Percentiles rank a stretch among this genome's conserved stretches.
Conservation (phyloP, 2,329 filamentous ascomycete genomes). For the Fusarium coicis region DNA sequence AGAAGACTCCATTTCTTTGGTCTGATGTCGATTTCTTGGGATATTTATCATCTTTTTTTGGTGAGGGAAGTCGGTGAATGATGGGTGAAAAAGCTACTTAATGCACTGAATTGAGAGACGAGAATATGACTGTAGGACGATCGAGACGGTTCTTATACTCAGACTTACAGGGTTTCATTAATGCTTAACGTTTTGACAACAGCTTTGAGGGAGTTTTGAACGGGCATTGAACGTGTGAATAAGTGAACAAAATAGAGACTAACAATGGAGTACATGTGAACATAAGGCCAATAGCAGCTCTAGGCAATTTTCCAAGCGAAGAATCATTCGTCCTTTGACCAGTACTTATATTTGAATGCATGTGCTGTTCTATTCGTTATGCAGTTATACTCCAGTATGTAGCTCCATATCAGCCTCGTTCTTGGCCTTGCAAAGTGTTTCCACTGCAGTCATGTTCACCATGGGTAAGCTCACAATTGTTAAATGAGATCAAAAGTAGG, state of each 20-base stretch:
- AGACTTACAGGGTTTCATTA: fast-evolving
- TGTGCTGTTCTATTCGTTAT: background rate
- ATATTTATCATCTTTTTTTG: background rate
- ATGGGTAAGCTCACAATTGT: fast-evolving
- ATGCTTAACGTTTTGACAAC: fast-evolving
- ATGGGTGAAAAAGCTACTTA: background rate
- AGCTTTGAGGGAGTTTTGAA: background rate
- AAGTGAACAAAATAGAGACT: background rate
- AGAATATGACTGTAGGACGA: background rate
- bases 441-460: fast-evolving
- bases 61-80: background rate
- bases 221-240: fast-evolving
- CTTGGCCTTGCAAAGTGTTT: fast-evolving
- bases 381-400: background rate
- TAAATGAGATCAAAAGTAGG: no score
- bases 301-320: fast-evolving
- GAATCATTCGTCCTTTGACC: fast-evolving
- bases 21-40: background rate
- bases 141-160: background rate
- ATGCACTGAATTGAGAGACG: background rate
- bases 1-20: background rate
- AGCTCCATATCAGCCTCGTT: background rate
- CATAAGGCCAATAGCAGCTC: fast-evolving
- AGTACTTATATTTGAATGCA: fast-evolving
- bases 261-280: background rate